A percentile compares a stretch with the other conserved stretches of the same genome.
Evolutionary conservation across 805 yeast species (phyloP).

Genomic region (Diddensiella santjacobensis): DNA sequence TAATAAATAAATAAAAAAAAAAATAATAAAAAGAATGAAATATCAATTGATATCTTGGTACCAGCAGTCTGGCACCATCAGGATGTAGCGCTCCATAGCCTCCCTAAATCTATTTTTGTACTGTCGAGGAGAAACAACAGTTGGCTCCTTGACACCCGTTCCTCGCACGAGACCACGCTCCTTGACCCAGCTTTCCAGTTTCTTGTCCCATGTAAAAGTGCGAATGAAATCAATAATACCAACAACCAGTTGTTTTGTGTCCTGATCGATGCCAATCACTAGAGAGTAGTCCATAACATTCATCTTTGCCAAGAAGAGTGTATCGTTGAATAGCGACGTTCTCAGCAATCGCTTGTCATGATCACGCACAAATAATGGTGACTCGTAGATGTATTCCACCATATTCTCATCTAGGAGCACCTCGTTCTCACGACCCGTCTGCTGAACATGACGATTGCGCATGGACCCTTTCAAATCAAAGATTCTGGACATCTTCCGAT

Average conservation of each 20-base stretch:
- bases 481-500: conserved; percentile 73
- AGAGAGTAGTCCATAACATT: conserved; percentile 98
- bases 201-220: conserved; percentile 98
- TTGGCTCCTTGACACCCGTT: conserved; percentile 79
- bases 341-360: conserved; percentile 81
- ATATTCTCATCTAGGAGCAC: conserved; percentile 93
- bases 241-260: conserved; percentile 63
- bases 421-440: conserved; percentile 93
- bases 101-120: conserved; percentile 91
- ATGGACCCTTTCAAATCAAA: conserved; percentile 97
- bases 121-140: conserved; percentile 95
- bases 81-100: conserved; percentile 93
- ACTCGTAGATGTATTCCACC: conserved; percentile 96
- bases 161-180: conserved; percentile 87
- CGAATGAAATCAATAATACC: conserved; percentile 94
- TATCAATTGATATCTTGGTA: conserved; percentile 20
- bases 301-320: conserved; percentile 89
- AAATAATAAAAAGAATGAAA: background rate
- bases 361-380: conserved; percentile 90
- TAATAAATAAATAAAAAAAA: conserved; percentile 6
- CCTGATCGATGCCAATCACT: conserved; percentile 83
- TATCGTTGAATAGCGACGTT: conserved; percentile 93
- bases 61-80: conserved; percentile 83
- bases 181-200: conserved; percentile 97
- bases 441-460: conserved; percentile 95